phyloP scores from a whole-genome alignment of 2,329 filamentous ascomycete genomes.

The Sphaerulina musiva region DNA sequence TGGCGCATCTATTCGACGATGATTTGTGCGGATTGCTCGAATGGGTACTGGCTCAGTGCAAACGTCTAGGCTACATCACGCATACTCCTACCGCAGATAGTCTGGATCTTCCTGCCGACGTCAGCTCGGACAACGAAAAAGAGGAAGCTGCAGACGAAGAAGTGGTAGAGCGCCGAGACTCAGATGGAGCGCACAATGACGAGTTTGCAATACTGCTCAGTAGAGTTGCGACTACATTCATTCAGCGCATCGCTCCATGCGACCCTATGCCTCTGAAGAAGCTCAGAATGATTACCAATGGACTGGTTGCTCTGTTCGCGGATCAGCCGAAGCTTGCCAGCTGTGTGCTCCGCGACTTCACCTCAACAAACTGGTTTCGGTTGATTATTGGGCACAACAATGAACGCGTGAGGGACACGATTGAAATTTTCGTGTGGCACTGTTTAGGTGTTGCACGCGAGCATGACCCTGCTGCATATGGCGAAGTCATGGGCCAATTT shows the following conservation, averaged over 20 bases:
- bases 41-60: conserved; percentile 16
- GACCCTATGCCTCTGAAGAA: conserved; percentile 10
- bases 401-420: conserved; percentile 6
- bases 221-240: conserved; percentile 6
- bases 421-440: conserved; percentile 12
- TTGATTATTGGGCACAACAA: conserved; percentile 11
- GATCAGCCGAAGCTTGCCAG: conserved; percentile 7
- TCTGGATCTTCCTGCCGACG: not conserved
- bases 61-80: not conserved
- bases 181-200: not conserved
- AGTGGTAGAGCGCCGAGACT: not conserved
- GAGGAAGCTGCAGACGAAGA: not conserved
- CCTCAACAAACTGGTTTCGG: conserved; percentile 12
- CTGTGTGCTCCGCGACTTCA: conserved; percentile 7
- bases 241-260: conserved; percentile 16
- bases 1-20: conserved; percentile 24
- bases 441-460: conserved; percentile 14
- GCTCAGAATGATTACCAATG: conserved; percentile 7
- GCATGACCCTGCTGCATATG: conserved; percentile 11
- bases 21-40: conserved; percentile 20
- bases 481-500: conserved; percentile 9
- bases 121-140: conserved; percentile 2
- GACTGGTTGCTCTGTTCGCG: conserved; percentile 7
- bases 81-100: conserved; percentile 1
- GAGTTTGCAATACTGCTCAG: conserved; percentile 4